Conservation (phyloP, 805 yeast species). For the Saccharomycopsis fermentans region DNA sequence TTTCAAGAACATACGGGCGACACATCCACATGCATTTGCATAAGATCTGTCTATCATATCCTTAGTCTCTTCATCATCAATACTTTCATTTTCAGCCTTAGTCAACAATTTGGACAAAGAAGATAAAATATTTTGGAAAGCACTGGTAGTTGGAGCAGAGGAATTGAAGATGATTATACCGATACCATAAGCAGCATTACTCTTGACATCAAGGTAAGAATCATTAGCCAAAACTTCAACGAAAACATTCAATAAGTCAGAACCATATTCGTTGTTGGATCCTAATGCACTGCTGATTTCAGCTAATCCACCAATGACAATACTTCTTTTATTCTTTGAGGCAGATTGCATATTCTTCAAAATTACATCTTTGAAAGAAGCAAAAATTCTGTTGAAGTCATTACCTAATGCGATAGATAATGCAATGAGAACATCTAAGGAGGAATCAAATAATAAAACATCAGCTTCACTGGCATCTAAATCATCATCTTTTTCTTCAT, state of each 20-base stretch:
- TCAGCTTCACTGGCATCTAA: conserved; percentile 47
- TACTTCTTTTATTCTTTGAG: conserved; percentile 65
- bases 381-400: conserved; percentile 67
- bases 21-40: conserved; percentile 97
- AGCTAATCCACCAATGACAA: conserved; percentile 83
- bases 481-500: conserved; percentile 43
- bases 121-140: conserved; percentile 59
- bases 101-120: conserved; percentile 61
- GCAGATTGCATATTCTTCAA: conserved; percentile 47
- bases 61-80: conserved; percentile 64
- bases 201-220: conserved; percentile 78
- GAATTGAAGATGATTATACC: conserved; percentile 58
- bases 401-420: conserved; percentile 68
- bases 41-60: conserved; percentile 74
- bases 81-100: conserved; percentile 53
- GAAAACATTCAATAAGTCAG: conserved; percentile 63
- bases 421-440: conserved; percentile 74
- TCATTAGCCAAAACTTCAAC: conserved; percentile 60
- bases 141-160: conserved; percentile 43
- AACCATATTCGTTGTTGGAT: conserved; percentile 50
- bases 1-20: conserved; percentile 78
- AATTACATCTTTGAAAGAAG: conserved; percentile 58
- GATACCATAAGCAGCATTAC: conserved; percentile 93
- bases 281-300: conserved; percentile 77
- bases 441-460: conserved; percentile 71